Percentiles rank a stretch among this genome's conserved stretches.
phyloP scores from a whole-genome alignment of 75 land plant genomes.

The Pseudotsuga menziesii region DNA sequence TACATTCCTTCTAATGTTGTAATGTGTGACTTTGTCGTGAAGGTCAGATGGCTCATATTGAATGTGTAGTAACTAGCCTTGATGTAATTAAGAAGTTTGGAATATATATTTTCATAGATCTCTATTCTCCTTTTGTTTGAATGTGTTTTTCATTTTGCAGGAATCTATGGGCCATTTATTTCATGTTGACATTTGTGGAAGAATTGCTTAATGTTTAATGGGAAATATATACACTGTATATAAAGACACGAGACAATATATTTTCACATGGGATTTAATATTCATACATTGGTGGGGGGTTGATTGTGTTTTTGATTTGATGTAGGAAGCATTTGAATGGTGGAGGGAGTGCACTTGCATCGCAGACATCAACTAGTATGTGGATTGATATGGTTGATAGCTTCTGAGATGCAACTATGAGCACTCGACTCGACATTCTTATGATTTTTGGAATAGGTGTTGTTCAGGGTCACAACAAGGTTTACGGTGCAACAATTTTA shows the following conservation, averaged over 20 bases:
- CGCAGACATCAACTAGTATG: constrained; percentile 1
- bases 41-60: constrained; percentile 82
- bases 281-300: background rate
- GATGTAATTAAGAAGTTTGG: constrained; percentile 35
- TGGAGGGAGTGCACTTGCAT: constrained; percentile 30
- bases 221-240: too few relatives aligned
- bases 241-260: too few relatives aligned
- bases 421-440: constrained; percentile 36
- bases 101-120: constrained; percentile 24
- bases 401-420: constrained; percentile 27
- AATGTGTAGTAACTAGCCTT: constrained; percentile 27
- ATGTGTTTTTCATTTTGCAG: background rate
- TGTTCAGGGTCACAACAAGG: constrained; percentile 40
- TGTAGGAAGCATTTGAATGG: constrained; percentile 36
- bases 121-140: background rate
- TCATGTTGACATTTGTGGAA: background rate
- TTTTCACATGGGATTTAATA: too few relatives aligned
- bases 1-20: too few relatives aligned
- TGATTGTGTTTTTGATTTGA: background rate
- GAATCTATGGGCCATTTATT: background rate
- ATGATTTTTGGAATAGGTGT: constrained; percentile 56
- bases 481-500: constrained; percentile 55
- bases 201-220: too few relatives aligned
- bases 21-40: too few relatives aligned
- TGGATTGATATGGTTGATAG: constrained; percentile 39